Percentiles rank a stretch among this genome's conserved stretches.
phyloP scores from a whole-genome alignment of 345 rosid species.

The Pseudoturritis turrita region DNA sequence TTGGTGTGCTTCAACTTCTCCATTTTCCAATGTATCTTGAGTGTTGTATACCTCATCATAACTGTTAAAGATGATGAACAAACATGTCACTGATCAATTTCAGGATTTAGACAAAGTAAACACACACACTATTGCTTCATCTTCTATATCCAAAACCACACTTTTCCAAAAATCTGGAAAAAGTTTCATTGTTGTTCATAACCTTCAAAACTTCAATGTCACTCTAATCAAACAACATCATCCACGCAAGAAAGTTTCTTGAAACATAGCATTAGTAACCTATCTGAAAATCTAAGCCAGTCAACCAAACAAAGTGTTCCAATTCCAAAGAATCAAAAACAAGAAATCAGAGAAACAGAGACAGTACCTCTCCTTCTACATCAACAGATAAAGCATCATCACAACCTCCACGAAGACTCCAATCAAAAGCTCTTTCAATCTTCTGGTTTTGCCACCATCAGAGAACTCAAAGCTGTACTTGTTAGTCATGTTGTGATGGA shows the following conservation, averaged over 20 bases:
- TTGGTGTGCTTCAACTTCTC: neutral
- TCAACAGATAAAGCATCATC: slow-evolving; percentile 19
- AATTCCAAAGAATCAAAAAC: slow-evolving; percentile 1
- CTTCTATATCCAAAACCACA: neutral
- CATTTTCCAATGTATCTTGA: neutral
- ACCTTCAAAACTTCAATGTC: neutral
- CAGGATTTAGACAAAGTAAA: neutral
- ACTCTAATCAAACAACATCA: neutral
- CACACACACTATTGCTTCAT: neutral
- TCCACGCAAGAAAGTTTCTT: neutral
- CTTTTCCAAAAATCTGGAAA: neutral
- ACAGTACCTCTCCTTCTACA: slow-evolving; percentile 10
- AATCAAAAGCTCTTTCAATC: neutral
- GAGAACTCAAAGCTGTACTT: slow-evolving; percentile 63
- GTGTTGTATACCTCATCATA: neutral
- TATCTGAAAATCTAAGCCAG: neutral
- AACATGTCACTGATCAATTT: neutral
- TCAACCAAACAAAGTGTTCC: neutral
- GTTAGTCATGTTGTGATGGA: slow-evolving; percentile 57
- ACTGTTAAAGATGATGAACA: neutral
- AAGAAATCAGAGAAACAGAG: neutral
- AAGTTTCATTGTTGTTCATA: neutral
- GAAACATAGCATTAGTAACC: neutral
- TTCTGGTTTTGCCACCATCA: slow-evolving; percentile 3
- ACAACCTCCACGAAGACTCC: neutral